Base-by-base conservation (phyloP, 2,329 filamentous ascomycete genomes). In the Sordariomycetes sp. region DNA sequence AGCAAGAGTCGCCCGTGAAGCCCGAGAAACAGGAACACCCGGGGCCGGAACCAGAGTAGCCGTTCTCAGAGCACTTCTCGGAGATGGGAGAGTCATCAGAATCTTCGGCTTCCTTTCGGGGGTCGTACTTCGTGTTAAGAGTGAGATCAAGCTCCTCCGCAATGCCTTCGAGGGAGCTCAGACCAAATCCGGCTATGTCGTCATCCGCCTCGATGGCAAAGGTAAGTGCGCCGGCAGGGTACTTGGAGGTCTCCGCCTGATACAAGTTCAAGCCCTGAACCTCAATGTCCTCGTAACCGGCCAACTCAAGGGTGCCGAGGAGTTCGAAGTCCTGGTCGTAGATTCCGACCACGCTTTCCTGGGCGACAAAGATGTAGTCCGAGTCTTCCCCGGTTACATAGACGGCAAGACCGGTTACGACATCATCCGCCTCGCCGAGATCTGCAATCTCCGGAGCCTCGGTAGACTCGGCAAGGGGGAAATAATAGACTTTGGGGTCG, bases 11-110 rank as follows among this genome's bases (percentile, higher is more conserved):
- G 2, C 74, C 74, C 0, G 65, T 50, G n/a, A 72, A 75, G 3
- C 76, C 75, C 2, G 73, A 67, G 57, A 78, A 77, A 60, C 75
- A 78, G 7, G 68, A 66, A 59, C 75, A 77, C 0, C 64, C 65
- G 3, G 61, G 60, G 3, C 58, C 62, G 11, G 63, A 62, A 20
- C 64, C 58, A 55, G 69, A 75, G 61, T 72, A 78, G 2, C 76
- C 75, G 32, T 67, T 72, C 8, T 63, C 57, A 51, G 63, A 69
- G 55, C 74, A 77, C 7, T 68, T 63, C 10, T 65, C 60, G 43
- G 68, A 70, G 20, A 73, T 68, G 6, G 67, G 62, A n/a, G 67
- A 64, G 0, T 60, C 61, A 40, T 66, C 61, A 1, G 63, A 40
- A 16, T 64, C 64, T n/a, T 55, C 60, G 10, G 63, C 57, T 16